Evolutionary conservation across 805 yeast species (phyloP).

Genomic region (Kazachstania viticola): DNA sequence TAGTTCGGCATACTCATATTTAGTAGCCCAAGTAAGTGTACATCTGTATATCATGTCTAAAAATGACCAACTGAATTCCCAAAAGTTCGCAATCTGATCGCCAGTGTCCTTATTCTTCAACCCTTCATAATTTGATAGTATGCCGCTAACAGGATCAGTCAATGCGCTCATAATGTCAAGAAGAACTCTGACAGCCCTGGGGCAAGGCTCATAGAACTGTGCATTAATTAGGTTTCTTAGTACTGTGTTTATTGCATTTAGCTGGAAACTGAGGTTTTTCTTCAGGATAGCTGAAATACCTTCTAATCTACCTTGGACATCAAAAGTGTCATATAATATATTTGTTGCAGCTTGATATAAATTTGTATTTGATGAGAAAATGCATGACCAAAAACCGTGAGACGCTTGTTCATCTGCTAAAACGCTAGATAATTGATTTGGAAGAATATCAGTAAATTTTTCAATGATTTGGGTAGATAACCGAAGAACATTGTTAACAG

Average conservation of each 20-base stretch:
- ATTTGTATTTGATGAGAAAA: constrained; percentile 48
- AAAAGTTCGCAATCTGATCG: constrained; percentile 33
- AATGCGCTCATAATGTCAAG: constrained; percentile 61
- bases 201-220: constrained; percentile 58
- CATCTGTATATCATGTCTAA: constrained; percentile 54
- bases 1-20: constrained; percentile 42
- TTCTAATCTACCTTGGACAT: constrained; percentile 69
- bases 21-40: constrained; percentile 67
- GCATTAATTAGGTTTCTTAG: constrained; percentile 35
- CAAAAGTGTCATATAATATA: constrained; percentile 63
- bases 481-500: constrained; percentile 20
- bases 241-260: constrained; percentile 38
- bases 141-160: constrained; percentile 56
- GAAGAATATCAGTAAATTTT: constrained; percentile 32
- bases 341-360: constrained; percentile 62
- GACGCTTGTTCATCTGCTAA: constrained; percentile 34
- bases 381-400: constrained; percentile 62
- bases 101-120: constrained; percentile 17
- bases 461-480: constrained; percentile 27
- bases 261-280: constrained; percentile 32
- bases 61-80: constrained; percentile 68
- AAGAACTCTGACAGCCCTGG: constrained; percentile 58
- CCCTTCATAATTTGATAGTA: constrained; percentile 27
- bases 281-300: constrained; percentile 49
- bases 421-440: constrained; percentile 28